These are phyloP conservation scores for Herpetospermum pedunculosum DNA, from an alignment of 306 rosid genomes.

Conservation along the genomic window DNA sequence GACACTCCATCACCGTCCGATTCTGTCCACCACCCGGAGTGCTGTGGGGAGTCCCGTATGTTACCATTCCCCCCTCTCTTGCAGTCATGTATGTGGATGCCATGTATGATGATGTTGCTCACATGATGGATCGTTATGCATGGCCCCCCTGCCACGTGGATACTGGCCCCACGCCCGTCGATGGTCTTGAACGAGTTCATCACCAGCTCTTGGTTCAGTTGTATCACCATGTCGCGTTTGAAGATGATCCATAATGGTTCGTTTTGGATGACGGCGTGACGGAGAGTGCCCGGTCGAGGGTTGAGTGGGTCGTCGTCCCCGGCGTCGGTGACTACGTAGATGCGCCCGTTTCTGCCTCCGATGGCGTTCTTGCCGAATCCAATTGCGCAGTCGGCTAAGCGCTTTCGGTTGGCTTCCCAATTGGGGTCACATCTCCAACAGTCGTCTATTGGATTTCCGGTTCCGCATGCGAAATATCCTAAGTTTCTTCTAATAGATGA, in stretches of 20 bases:
- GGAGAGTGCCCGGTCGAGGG: conserved; percentile 61
- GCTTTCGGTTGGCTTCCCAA: conserved; percentile 63
- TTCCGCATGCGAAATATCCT: conserved; percentile 60
- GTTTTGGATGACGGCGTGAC: conserved; percentile 69
- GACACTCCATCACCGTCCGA: conserved; percentile 85
- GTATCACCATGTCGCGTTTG: conserved; percentile 76
- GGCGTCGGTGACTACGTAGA: conserved; percentile 51
- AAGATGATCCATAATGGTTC: conserved; percentile 81
- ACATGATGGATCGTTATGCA: conserved; percentile 67
- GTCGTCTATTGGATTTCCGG: conserved; percentile 82
- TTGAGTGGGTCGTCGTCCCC: conserved; percentile 58
- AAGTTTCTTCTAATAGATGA: conserved; percentile 73
- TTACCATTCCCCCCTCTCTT: conserved; percentile 46
- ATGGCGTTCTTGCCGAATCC: conserved; percentile 81
- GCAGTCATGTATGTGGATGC: conserved; percentile 71
- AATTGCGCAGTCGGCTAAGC: conserved; percentile 74
- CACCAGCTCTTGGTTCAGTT: conserved; percentile 43
- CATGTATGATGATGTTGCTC: conserved; percentile 67
- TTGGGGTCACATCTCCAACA: conserved; percentile 78
- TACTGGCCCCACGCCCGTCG: conserved; percentile 82
- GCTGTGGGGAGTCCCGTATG: conserved; percentile 63
- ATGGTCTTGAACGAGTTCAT: conserved; percentile 87
- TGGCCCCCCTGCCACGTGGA: conserved; percentile 70
- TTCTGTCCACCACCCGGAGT: conserved; percentile 55
- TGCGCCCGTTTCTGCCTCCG: conserved; percentile 57